phyloP scores from a whole-genome alignment of 176 grass and related monocot genomes.

The Phoenix roebelenii region DNA sequence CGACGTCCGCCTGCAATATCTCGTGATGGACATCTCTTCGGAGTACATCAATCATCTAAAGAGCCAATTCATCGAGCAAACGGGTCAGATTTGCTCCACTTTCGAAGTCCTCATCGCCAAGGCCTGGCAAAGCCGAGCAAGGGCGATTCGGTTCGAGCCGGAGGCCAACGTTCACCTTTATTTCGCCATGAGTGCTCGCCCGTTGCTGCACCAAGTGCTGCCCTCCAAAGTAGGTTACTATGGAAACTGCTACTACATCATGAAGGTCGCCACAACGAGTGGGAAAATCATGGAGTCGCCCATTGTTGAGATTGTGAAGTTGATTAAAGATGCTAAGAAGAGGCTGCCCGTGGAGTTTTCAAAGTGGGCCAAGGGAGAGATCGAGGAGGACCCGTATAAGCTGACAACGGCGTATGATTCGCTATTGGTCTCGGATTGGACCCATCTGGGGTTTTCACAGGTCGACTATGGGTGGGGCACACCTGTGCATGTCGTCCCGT shows the following conservation, averaged over 20 bases:
- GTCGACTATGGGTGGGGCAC: slow-evolving; percentile 86
- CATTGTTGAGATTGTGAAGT: slow-evolving; percentile 51
- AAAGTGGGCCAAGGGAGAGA: slow-evolving; percentile 47
- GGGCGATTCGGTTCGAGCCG: slow-evolving; percentile 25
- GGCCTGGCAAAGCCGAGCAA: slow-evolving; percentile 64
- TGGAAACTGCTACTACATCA: slow-evolving; percentile 96
- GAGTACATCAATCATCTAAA: slow-evolving; percentile 79
- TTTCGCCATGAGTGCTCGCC: slow-evolving; percentile 83
- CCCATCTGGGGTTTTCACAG: slow-evolving; percentile 68
- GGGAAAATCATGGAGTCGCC: slow-evolving; percentile 37
- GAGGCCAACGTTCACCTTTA: slow-evolving; percentile 43
- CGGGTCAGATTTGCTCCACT: slow-evolving; percentile 50
- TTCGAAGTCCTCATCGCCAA: slow-evolving; percentile 88
- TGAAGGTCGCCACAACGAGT: slow-evolving; percentile 40
- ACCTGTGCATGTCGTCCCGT: slow-evolving; percentile 79
- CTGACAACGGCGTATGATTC: slow-evolving; percentile 74
- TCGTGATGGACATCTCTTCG: slow-evolving; percentile 60
- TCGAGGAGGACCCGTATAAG: slow-evolving; percentile 47
- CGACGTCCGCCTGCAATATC: slow-evolving; percentile 52
- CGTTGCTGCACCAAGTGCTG: slow-evolving; percentile 21
- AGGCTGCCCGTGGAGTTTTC: slow-evolving; percentile 47
- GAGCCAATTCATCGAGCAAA: slow-evolving; percentile 42
- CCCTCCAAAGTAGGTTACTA: slow-evolving; percentile 42
- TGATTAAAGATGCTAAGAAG: slow-evolving; percentile 74
- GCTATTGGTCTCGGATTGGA: slow-evolving; percentile 91